These are phyloP conservation scores for Thelonectria olida DNA, from an alignment of 2,329 filamentous ascomycete species.

Conservation along the genomic window DNA sequence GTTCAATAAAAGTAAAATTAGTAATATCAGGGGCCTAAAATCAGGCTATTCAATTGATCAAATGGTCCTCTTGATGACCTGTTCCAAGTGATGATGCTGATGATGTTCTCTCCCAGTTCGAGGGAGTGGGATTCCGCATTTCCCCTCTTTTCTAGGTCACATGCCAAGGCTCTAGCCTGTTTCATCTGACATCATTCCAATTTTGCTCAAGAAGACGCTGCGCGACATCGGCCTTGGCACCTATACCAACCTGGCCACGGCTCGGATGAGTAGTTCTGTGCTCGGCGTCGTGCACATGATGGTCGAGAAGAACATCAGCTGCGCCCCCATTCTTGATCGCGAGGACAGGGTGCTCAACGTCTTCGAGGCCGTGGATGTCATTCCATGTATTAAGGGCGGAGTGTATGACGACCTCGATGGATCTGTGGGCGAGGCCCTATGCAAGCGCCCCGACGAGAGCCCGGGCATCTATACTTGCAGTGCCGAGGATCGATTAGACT, in stretches of 20 bases:
- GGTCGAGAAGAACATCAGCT: constrained; percentile 92
- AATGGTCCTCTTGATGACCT: no score
- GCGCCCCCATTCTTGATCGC: constrained; percentile 89
- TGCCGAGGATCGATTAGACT: constrained; percentile 89
- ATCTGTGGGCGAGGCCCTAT: constrained; percentile 87
- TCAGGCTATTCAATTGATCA: no score
- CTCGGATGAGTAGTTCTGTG: constrained; percentile 88
- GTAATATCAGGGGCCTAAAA: no score
- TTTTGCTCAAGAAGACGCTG: constrained; percentile 87
- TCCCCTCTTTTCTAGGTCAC: no score
- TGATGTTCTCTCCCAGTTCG: no score
- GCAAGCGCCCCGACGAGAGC: constrained; percentile 89
- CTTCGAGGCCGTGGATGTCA: constrained; percentile 97
- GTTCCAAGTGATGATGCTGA: no score
- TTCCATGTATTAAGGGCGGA: constrained; percentile 92
- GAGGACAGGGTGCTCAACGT: constrained; percentile 86
- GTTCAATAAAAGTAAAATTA: no score
- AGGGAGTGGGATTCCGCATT: no score
- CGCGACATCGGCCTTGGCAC: constrained; percentile 86
- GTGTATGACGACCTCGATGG: constrained; percentile 90
- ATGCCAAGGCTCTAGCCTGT: no score
- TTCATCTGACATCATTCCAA: no score
- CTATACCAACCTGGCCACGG: constrained; percentile 82
- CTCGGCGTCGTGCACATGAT: constrained; percentile 94
- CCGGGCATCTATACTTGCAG: constrained; percentile 97